Base-by-base conservation (phyloP, 1,139 yeast genomes). In the Suhomyces chickasaworum region DNA sequence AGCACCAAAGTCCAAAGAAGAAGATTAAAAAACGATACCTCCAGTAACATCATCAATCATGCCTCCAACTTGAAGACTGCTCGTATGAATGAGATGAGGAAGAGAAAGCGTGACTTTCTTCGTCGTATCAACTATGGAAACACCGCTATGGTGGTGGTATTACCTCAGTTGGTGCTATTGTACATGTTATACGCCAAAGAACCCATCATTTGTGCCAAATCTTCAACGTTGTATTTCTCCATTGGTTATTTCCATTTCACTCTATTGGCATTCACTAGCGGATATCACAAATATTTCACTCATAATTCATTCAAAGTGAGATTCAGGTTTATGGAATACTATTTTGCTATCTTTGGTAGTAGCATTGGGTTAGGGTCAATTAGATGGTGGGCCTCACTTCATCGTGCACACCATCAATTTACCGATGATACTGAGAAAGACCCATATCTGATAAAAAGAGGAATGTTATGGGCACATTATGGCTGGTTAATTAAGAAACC, bases 241-340 rank as follows among this genome's bases (percentile, higher is more conserved):
- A 36, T 69, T 2, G 50, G 63, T 22, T 75, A 76, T 54, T 77
- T 75, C 56, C 50, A 65, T 30, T 41, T 74, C 13, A 71, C 83
- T 2, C 57, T 73, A 25, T 56, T 78, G 7, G 67, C 78, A 6
- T 66, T 80, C 42, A 74, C 77, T 37, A 67, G 77, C 3, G 84
- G 89, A 2, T 85, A 85, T 59, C 90, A 85, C 63, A 70, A 87
- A 51, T 79, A 81, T 53, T 84, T 78, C 69, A 76, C 87, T 2
- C 91, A 85, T 56, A 75, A 78, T 47, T 66, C 87, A 3, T 82
- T 82, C 58, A 61, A 66, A 30, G 63, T 71, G 7, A 56, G 69
- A 18, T 65, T 62, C 44, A 56, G 59, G 2, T 50, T 63, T 10
- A 45, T 83, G 7, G 78, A 72, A 45, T 58, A 69, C 39, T 61